These are phyloP conservation scores for Ogataea minuta DNA, from an alignment of 805 yeast species.

Conservation along the genomic window DNA sequence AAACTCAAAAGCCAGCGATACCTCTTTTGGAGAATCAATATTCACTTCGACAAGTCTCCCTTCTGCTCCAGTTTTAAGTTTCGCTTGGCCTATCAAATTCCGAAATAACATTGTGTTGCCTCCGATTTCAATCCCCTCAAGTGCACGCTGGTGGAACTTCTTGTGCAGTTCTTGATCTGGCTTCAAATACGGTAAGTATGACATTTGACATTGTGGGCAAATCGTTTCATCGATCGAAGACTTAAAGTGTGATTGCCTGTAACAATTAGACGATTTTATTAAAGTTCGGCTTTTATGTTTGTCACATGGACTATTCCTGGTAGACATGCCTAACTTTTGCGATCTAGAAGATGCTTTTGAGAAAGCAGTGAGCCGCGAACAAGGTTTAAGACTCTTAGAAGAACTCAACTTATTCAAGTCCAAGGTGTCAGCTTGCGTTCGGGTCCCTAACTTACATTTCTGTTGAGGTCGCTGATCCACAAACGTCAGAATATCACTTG, in stretches of 20 bases:
- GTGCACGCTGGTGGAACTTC: conserved; percentile 48
- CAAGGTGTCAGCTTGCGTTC: too few species aligned
- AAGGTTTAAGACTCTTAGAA: not conserved
- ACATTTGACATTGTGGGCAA: conserved; percentile 54
- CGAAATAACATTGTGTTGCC: conserved; percentile 6
- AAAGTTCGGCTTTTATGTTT: too few species aligned
- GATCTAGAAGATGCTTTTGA: too few species aligned
- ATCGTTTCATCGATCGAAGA: conserved; percentile 24
- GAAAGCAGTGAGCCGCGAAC: not conserved
- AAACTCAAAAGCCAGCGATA: conserved; percentile 37
- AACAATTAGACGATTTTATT: not conserved
- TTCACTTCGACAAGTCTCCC: conserved; percentile 37
- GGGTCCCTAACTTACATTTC: too few species aligned
- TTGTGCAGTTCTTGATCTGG: conserved; percentile 48
- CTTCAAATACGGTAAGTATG: conserved; percentile 41
- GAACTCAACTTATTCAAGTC: too few species aligned
- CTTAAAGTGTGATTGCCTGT: conserved; percentile 22
- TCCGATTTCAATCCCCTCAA: conserved; percentile 26
- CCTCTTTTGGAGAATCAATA: conserved; percentile 32
- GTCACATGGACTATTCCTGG: too few species aligned
- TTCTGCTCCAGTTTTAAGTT: conserved; percentile 6
- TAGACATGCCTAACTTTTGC: not conserved
- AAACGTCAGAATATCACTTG: too few species aligned
- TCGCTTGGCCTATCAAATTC: conserved; percentile 7
- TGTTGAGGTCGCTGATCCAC: too few species aligned